Evolutionary conservation across 2,329 filamentous ascomycete genomes (phyloP), one percentile per base, ranked within the genome.

Genomic region (Venturia carpophila): DNA sequence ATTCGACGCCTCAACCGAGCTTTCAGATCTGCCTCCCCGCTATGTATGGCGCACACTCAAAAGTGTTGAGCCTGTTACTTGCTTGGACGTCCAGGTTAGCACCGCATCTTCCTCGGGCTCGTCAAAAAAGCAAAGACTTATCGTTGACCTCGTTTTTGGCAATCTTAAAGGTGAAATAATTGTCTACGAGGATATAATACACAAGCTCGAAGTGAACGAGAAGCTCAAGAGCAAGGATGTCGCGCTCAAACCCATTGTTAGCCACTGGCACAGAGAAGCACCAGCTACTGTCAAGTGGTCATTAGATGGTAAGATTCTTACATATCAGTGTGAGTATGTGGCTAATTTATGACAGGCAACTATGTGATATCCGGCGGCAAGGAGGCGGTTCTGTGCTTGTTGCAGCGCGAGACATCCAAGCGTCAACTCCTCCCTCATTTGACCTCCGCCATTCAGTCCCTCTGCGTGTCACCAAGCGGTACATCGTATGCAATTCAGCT

Each of bases 351-450:
- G 15, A 30, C 52, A 94, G 90, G 91, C 62, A 92, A 96, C 73
- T 99, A 99, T 75, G 78, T 99, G 66, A 87, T 99, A 63, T 97
- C 94, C 65, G 94, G 94, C 72, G 94, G 94, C 41, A 86, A 87
- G 27, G 94, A 99, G 76, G 92, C 91, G 9, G 89, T 91, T 24
- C 80, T 99, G 52, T 90, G 96, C 10, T 79, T 97, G 41, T 97
- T 92, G 92, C 94, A 99, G 76, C 80, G 97, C 66, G 90, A 95
- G 69, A 97, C 93, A 0, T 87, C 87, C 68, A 88, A 88, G 73
- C 86, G 86, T 71, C 89, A 94, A 72, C 91, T 88, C 72, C 79
- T 99, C 37, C 94, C 94, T n/a, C 92, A 97, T 82, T 82, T 99
- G 66, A 88, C 90, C 30, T 90, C 91, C 6, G 86, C 87, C 34